Evolutionary conservation across 1,139 yeast genomes (phyloP), one percentile per base, ranked within the genome.

Genomic region (Trichomonascaceae sp.): DNA sequence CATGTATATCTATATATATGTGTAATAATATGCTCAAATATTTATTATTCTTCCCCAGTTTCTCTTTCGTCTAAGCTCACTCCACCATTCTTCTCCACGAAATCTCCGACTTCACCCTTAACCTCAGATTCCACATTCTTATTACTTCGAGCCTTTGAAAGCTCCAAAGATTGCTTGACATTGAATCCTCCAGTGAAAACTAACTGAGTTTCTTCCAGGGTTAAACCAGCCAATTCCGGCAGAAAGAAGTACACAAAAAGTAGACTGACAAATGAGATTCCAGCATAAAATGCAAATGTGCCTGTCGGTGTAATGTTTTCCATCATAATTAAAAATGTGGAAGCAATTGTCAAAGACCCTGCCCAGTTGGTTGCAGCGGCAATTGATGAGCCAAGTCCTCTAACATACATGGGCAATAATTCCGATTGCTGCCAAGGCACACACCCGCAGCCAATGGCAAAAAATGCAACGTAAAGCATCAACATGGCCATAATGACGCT

Each of bases 351-450:
- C 64, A 93, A 76, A 30, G 96, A 89, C 52, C 98, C 98, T 13
- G 90, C 83, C 99, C 99, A 93, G 74, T 93, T 93, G 47, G 93
- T 84, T 30, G 91, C 89, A n/a, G 97, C 87, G 2, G 97, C 91
- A 64, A 82, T 85, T 61, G 96, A 87, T 1, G 90, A 85, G 56
- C 98, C 99, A 47, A 89, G 79, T 54, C 96, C 95, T 69, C 99
- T 82, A 43, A 91, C 97, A 60, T 83, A 81, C 76, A 90, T 96
- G 27, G 97, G 93, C 74, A 91, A 89, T 64, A 90, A 75, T 71
- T 91, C 99, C 53, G 93, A 87, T 66, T 95, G 98, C 65, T 93
- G 96, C 99, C 99, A 91, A 51, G 99, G 98, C 57, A 89, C 91
- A 68, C 91, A 89, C 71, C 99, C 99, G 62, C 90, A 87, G 63